A percentile compares a stretch with the other conserved stretches of the same genome.
Evolutionary conservation across 768 basidiomycete genomes (phyloP).

Genomic region (Suillus sp.): DNA sequence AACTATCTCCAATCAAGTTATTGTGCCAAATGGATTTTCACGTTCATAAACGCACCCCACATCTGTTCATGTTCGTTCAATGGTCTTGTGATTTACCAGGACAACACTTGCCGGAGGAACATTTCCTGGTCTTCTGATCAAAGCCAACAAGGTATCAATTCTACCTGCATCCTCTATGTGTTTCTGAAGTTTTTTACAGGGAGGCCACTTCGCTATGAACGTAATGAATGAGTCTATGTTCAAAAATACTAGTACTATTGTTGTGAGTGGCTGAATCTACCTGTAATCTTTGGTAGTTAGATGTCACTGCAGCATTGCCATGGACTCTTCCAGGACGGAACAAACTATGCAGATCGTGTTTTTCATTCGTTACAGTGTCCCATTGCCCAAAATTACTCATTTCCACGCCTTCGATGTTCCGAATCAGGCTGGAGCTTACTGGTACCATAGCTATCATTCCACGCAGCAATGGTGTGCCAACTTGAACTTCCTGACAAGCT

Average conservation of each 20-base stretch:
- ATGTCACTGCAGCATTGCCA: neutral
- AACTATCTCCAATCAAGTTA: neutral
- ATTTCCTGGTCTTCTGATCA: conserved; percentile 1
- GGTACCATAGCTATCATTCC: conserved; percentile 42
- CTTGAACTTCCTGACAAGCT: neutral
- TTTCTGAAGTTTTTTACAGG: neutral
- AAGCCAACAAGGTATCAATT: neutral
- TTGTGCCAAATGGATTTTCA: neutral
- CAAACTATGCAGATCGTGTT: neutral
- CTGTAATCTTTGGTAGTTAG: neutral
- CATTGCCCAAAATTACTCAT: neutral
- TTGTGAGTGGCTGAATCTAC: neutral
- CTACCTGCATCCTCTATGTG: neutral
- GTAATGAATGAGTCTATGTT: neutral
- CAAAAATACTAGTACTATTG: neutral
- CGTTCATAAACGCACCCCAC: neutral
- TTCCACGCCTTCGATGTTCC: neutral
- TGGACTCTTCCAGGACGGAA: neutral
- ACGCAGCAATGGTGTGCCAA: conserved; percentile 31
- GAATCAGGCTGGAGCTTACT: conserved; percentile 29
- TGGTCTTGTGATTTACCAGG: neutral
- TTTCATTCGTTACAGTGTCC: neutral
- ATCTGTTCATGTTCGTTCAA: neutral
- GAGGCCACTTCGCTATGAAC: neutral
- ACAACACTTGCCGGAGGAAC: neutral